phyloP scores from a whole-genome alignment of 1,139 yeast genomes.

The Kodamaea arcana region DNA sequence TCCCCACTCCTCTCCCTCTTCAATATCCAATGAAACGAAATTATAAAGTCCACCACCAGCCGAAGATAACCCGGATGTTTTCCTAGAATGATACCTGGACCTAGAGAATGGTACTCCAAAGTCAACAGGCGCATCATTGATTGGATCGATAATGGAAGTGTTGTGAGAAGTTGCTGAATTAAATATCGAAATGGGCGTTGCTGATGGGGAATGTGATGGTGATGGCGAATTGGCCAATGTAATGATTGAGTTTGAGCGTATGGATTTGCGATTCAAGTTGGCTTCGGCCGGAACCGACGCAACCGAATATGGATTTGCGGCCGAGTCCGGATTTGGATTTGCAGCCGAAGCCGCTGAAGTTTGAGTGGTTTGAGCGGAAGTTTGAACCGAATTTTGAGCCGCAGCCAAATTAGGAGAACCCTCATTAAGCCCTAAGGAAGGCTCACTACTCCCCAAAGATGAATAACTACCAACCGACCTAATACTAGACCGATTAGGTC shows the following conservation, averaged over 20 bases:
- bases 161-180: constrained; percentile 19
- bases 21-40: constrained; percentile 22
- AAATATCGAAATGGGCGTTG: constrained; percentile 28
- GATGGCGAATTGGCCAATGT: constrained; percentile 39
- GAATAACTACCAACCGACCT: too few species aligned
- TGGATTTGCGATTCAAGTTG: too few species aligned
- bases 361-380: too few species aligned
- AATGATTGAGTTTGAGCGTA: too few species aligned
- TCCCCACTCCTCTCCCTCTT: constrained; percentile 14
- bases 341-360: too few species aligned
- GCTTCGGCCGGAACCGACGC: too few species aligned
- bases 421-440: too few species aligned
- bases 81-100: constrained; percentile 15
- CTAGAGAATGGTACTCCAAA: constrained; percentile 25
- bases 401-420: too few species aligned
- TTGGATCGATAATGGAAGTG: constrained; percentile 31
- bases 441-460: too few species aligned
- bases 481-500: constrained; percentile 15
- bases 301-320: too few species aligned
- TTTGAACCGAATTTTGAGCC: too few species aligned
- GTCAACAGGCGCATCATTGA: constrained; percentile 42
- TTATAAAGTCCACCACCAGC: constrained; percentile 24
- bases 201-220: constrained; percentile 16
- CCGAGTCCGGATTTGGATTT: too few species aligned
- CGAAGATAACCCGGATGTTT: constrained; percentile 21